Conservation (phyloP, 345 rosid genomes). For the Eucalyptus brandiana region DNA sequence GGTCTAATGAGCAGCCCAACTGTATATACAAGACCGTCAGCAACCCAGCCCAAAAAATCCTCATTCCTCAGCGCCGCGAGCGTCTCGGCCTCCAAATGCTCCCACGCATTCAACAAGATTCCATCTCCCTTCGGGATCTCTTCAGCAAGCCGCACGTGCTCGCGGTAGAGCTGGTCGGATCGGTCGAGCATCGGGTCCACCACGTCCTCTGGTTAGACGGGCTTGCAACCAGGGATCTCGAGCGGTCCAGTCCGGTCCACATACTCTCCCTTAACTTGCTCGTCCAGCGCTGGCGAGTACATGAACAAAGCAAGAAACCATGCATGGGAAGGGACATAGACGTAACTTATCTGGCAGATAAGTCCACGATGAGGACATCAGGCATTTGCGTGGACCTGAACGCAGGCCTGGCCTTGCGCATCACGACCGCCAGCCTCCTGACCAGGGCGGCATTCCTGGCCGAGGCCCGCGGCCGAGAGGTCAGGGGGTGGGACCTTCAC, state of each 20-base stretch:
- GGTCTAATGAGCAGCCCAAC: slow-evolving; percentile 29
- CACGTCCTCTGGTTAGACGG: slow-evolving; percentile 28
- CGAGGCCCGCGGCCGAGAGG: not conserved
- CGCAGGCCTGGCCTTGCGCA: not conserved
- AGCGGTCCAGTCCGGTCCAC: slow-evolving; percentile 14
- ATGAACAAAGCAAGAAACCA: slow-evolving; percentile 35
- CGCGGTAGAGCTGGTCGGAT: not conserved
- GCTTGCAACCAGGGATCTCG: slow-evolving; percentile 39
- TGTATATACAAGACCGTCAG: slow-evolving; percentile 19
- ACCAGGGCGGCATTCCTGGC: not conserved
- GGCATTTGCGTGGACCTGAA: slow-evolving; percentile 24
- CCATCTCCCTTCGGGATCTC: slow-evolving; percentile 29
- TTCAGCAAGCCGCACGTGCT: not conserved
- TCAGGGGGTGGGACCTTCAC: not conserved
- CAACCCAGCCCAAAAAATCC: not conserved
- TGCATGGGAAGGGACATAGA: slow-evolving; percentile 21
- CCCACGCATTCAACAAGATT: slow-evolving; percentile 50
- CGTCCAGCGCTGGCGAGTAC: not conserved
- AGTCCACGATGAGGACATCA: slow-evolving; percentile 31
- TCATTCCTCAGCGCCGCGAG: slow-evolving; percentile 17
- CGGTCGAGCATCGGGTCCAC: slow-evolving; percentile 22
- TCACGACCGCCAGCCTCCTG: not conserved
- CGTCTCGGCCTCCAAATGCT: slow-evolving; percentile 22
- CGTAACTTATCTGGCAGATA: slow-evolving; percentile 12
- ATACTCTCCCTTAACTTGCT: slow-evolving; percentile 21